Evolutionary conservation across 768 basidiomycete genomes (phyloP).

Genomic region (Hydnomerulius pinastri): DNA sequence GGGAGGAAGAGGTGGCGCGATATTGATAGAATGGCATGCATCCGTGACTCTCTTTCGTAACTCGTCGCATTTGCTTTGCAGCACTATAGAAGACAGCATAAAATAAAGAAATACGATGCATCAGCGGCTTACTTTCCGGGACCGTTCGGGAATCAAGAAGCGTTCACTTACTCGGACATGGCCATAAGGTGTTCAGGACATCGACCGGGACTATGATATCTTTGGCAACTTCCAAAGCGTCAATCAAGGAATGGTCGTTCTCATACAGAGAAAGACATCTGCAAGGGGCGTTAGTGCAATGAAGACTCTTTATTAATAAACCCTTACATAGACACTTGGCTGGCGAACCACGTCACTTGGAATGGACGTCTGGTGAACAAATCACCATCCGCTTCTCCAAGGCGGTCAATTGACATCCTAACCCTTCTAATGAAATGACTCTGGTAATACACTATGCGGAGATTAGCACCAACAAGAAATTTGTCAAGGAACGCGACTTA

Average conservation of each 20-base stretch:
- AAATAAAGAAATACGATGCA: no score
- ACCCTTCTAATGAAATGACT: slow-evolving; percentile 64
- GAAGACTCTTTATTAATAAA: neutral
- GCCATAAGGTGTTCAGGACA: slow-evolving; percentile 71
- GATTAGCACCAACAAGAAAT: slow-evolving; percentile 3
- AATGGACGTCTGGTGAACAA: slow-evolving; percentile 68
- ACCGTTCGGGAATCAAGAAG: slow-evolving; percentile 6
- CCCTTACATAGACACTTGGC: slow-evolving; percentile 62
- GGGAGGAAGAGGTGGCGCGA: slow-evolving; percentile 43
- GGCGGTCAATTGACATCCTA: slow-evolving; percentile 51
- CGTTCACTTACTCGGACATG: slow-evolving; percentile 45
- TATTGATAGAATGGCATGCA: slow-evolving; percentile 46
- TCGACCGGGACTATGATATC: slow-evolving; percentile 64
- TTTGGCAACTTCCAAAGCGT: slow-evolving; percentile 68
- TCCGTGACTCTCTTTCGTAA: slow-evolving; percentile 50
- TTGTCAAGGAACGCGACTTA: slow-evolving; percentile 40
- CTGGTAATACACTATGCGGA: slow-evolving; percentile 61
- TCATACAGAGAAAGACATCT: slow-evolving; percentile 71
- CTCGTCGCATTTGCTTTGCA: slow-evolving; percentile 49
- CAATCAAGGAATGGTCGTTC: slow-evolving; percentile 55
- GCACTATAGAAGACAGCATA: slow-evolving; percentile 32
- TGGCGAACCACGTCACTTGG: slow-evolving; percentile 70
- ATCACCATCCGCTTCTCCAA: slow-evolving; percentile 52
- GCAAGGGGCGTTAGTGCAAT: slow-evolving; percentile 1
- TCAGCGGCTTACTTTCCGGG: slow-evolving; percentile 14